Conservation (phyloP, 108 stramenopile genomes). For the Nitzschia palea region DNA sequence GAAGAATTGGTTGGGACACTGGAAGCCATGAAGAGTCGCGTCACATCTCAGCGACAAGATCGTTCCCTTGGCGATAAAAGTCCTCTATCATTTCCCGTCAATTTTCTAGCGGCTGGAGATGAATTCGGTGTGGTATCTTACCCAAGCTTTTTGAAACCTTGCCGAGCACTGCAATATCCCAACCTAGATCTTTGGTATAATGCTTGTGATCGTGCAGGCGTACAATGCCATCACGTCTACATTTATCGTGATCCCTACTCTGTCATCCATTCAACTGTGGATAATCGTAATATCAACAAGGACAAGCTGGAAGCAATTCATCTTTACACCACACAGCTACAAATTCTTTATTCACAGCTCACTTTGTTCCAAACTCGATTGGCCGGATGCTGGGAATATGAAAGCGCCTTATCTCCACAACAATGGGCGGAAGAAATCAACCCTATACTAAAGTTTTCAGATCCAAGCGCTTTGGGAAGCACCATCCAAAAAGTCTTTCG, state of each 20-base stretch:
- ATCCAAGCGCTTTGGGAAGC: neutral
- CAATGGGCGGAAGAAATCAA: neutral
- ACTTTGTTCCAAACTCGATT: neutral
- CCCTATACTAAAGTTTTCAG: neutral
- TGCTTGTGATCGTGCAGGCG: constrained; percentile 16
- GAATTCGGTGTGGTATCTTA: constrained; percentile 18
- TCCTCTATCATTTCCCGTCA: neutral
- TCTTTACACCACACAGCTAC: constrained; percentile 10
- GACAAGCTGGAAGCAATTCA: constrained; percentile 11
- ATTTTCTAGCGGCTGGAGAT: neutral
- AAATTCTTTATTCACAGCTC: constrained; percentile 1
- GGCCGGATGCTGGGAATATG: constrained; percentile 9
- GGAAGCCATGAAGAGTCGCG: neutral
- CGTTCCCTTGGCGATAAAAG: neutral
- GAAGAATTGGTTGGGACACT: neutral
- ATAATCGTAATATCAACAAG: constrained; percentile 4
- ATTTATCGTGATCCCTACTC: constrained; percentile 24
- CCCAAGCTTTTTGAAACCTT: constrained; percentile 16
- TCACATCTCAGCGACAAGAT: neutral
- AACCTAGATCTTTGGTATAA: constrained; percentile 21
- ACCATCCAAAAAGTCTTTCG: neutral
- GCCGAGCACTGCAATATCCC: constrained; percentile 24
- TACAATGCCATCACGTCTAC: constrained; percentile 23
- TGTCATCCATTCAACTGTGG: constrained; percentile 14
- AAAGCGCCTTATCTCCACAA: neutral